Evolutionary conservation across 192 early-diverging fungal genomes (phyloP), one percentile per base, ranked within the genome.

Genomic region (Coemansia sp.): DNA sequence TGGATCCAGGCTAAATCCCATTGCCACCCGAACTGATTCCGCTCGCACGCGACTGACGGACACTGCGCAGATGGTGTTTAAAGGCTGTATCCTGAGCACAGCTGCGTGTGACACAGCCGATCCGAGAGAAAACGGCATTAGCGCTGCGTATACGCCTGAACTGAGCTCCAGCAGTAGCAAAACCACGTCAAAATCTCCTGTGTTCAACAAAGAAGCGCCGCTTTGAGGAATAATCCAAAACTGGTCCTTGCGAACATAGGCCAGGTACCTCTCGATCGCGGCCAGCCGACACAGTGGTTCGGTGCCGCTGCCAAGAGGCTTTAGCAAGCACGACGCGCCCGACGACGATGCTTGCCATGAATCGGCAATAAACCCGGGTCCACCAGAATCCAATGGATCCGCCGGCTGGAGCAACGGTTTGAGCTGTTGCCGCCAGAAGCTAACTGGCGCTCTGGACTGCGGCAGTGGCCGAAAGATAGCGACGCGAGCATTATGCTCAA

Each of bases 161-260:
- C 29, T 20, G 5, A 67, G 60, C 45, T 60, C 59, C 9, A 35
- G 38, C 7, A 75, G 55, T 20, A 64, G 20, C 5, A 60, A 12
- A 2, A 63, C 56, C 19, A 60, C 40, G 0, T 63, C 58, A 28
- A 60, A 41, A 12, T 22, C 42, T 7, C 41, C 51, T 0, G 60
- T 53, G 5, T 55, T 41, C 6, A 62, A n/a, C 3, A 22, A 2
- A 0, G 36, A 32, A 1, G 21, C 17, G 12, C 60, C 71, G 8
- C 17, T 29, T 5, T 38, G 60, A 3, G 64, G 64, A 19, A 60
- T 53, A 29, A 67, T 56, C 71, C 64, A 75, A 35, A 60, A 67
- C 9, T 49, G 43, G 36, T 64, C 55, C 25, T 57, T 75, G 31
- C 71, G 56, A 14, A 57, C 60, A 59, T 67, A 75, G 2, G 60